Evolutionary conservation across 1,139 yeast species (phyloP).

Genomic region (Blastobotrys malaysiensis): DNA sequence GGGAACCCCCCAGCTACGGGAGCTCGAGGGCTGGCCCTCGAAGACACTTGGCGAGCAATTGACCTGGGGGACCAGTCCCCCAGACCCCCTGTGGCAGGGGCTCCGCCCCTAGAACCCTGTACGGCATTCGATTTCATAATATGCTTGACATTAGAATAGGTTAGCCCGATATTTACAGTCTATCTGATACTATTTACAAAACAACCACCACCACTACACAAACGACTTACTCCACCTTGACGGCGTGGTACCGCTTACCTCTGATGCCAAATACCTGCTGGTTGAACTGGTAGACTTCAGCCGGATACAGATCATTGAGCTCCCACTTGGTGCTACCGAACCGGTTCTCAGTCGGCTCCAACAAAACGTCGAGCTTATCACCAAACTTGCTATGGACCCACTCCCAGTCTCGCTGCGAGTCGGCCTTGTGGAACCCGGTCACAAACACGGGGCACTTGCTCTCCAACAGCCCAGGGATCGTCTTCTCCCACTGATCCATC

Average conservation of each 20-base stretch:
- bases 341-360: constrained; percentile 66
- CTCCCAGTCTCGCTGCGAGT: constrained; percentile 60
- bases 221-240: constrained; percentile 23
- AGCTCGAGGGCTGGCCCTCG: too few relatives aligned
- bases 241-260: constrained; percentile 94
- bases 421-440: constrained; percentile 82
- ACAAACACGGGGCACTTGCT: constrained; percentile 88
- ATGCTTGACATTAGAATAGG: background rate
- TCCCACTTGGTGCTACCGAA: constrained; percentile 92
- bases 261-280: constrained; percentile 85
- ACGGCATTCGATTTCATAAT: too few relatives aligned
- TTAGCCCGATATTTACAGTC: background rate
- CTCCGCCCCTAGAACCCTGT: too few relatives aligned
- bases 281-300: constrained; percentile 88
- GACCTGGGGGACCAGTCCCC: too few relatives aligned
- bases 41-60: too few relatives aligned
- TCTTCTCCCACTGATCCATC: constrained; percentile 70
- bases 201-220: background rate
- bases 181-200: background rate
- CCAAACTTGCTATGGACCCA: constrained; percentile 64
- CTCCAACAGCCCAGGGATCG: constrained; percentile 81
- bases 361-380: constrained; percentile 74
- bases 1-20: too few relatives aligned
- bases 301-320: constrained; percentile 83
- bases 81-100: too few relatives aligned